These are phyloP conservation scores for Trypanosoma brucei DNA, from an alignment of 208 protist genomes.

Conservation along the genomic window DNA sequence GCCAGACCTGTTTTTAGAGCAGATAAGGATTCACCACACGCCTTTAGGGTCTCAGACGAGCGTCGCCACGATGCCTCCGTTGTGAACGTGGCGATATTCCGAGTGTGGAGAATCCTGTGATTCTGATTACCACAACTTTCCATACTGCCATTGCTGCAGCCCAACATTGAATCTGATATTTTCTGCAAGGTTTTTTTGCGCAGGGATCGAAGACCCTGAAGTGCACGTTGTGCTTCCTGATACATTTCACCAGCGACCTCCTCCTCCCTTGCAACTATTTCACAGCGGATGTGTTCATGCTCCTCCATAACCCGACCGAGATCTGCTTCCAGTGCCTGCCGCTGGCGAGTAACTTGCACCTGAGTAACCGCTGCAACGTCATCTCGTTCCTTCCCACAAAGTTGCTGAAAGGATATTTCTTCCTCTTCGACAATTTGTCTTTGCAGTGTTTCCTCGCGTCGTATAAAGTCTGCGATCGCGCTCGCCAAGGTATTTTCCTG, in stretches of 20 bases:
- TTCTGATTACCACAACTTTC: no score
- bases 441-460: neutral
- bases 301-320: neutral
- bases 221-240: neutral
- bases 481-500: constrained; percentile 1
- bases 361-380: neutral
- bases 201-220: neutral
- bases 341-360: neutral
- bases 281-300: neutral
- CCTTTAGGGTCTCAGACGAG: no score
- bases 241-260: neutral
- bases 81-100: no score
- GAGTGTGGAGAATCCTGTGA: no score
- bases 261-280: constrained; percentile 16
- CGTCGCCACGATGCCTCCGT: no score
- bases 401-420: neutral
- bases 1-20: no score
- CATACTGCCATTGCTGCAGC: no score
- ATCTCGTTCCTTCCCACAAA: constrained; percentile 2
- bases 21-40: no score
- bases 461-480: constrained; percentile 3
- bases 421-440: constrained; percentile 14
- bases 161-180: neutral
- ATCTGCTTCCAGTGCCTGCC: neutral
- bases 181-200: neutral